Evolutionary conservation across 768 basidiomycete species (phyloP), one percentile per base, ranked within the genome.

Genomic region (Podaxis sp.): DNA sequence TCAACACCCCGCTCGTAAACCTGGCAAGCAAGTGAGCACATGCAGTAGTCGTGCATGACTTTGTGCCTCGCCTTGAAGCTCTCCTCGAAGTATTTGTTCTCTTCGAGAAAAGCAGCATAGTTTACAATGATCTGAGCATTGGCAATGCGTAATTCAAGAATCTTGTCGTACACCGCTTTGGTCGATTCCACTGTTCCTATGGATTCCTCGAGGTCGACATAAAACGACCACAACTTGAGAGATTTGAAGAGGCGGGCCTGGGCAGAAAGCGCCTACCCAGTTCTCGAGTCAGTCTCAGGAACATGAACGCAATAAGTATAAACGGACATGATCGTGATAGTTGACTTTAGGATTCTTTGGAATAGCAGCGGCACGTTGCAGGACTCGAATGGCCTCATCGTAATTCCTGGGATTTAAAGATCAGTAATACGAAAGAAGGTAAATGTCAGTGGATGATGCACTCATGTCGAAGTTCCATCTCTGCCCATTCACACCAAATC

Each of bases 401-500:
- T 95, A 98, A 69, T 97, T 97, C 65, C 95, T 98, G 68, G 23
- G n/a, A 28, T 16, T 11, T 23, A 9, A n/a, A n/a, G 52, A n/a
- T 44, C n/a, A 53, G 25, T 18, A 14, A 10, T 27, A 38, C 18
- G 18, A 18, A 18, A 63, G 4, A 63, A 11, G 53, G 16, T 47
- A 23, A 59, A 28, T 57, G 13, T 46, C 13, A 35, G 37, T 35
- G 27, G 50, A 58, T 36, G 4, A 81, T 92, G 67, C 76, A 95
- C 95, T 96, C 95, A 53, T 95, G 89, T 46, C 96, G 86, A 53
- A 98, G 81, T 71, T 99, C 97, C 89, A 98, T 87, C 74, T 99
- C 97, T 5, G 97, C 87, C 96, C 97, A 98, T 75, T 98, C 97
- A 68, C 95, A 98, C 97, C 97, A 99, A 13, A 98, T 84, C 72